Evolutionary conservation across 495 filamentous ascomycete species (phyloP), one percentile per base, ranked within the genome.

Genomic region (Xylaria flabelliformis): DNA sequence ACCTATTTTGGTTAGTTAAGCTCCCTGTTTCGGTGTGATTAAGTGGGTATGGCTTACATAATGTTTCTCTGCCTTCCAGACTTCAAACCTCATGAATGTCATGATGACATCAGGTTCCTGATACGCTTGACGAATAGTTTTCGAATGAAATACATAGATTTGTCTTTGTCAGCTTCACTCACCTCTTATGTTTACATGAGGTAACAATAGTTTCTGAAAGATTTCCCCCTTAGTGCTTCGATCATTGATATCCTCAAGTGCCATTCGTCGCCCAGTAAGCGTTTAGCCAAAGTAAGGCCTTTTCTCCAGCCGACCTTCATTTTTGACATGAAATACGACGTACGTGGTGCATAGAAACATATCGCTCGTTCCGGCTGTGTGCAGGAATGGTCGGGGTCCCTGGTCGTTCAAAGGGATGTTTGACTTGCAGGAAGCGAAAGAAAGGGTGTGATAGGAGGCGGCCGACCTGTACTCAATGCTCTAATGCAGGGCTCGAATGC

Each of bases 341-440:
- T 13, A 10, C 36, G 42, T 12, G 46, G 46, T n/a, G 39, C 0
- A 32, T 53, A n/a, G 9, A 36, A 12, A 59, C 1, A 56, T 26
- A 8, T 36, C 7, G 1, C 53, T 29, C 21, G 4, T 61, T 46
- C 1, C 1, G 8, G 39, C 15, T 6, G 41, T 50, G 70, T 62
- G 9, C 26, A 34, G 15, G 19, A 39, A 74, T 74, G 73, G 73
- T 74, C 15, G 73, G 73, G 46, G 73, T 74, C 65, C 73, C 73
- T 0, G 73, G 73, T 36, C 67, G 73, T 12, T 74, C 73, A 19
- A 74, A 74, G 64, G 73, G 67, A 24, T 74, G 73, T 26, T 67
- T 44, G 29, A 74, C 73, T 15, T 74, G 73, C 46, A 65, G 69
- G 39, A 71, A 29, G 46, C 68, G 73, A 21, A 74, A 71, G 69